These are phyloP conservation scores for Dillenia suffruticosa DNA, from an alignment of 164 flowering plant genomes.

Conservation along the genomic window DNA sequence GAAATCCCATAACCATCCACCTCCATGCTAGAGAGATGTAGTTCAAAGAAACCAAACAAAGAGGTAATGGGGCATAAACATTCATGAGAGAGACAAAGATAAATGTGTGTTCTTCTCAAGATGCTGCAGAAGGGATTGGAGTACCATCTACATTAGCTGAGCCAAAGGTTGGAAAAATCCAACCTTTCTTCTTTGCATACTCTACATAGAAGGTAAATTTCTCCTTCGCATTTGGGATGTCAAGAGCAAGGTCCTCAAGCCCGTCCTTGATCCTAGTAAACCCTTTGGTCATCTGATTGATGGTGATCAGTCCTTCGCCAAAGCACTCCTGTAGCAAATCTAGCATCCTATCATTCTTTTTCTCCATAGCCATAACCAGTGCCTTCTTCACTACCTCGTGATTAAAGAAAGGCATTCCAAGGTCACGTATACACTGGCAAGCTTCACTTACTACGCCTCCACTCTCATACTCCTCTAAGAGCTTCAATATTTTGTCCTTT, in stretches of 20 bases:
- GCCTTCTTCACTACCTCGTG: slow-evolving; percentile 99
- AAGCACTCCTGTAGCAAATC: slow-evolving; percentile 80
- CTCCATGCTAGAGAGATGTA: slow-evolving; percentile 1
- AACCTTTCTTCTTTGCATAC: slow-evolving; percentile 61
- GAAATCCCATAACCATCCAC: background rate
- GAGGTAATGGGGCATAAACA: slow-evolving; percentile 21
- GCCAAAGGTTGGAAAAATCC: slow-evolving; percentile 61
- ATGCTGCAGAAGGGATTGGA: slow-evolving; percentile 10
- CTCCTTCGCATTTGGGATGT: slow-evolving; percentile 87
- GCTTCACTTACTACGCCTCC: slow-evolving; percentile 93
- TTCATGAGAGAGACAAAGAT: slow-evolving; percentile 13
- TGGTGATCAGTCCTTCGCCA: slow-evolving; percentile 85
- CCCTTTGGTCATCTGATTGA: slow-evolving; percentile 93
- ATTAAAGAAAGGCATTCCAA: slow-evolving; percentile 95
- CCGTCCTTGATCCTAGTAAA: slow-evolving; percentile 70
- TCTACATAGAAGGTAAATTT: slow-evolving; percentile 64
- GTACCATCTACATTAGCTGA: slow-evolving; percentile 15
- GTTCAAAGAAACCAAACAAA: slow-evolving; percentile 6
- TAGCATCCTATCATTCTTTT: slow-evolving; percentile 87
- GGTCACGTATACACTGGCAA: slow-evolving; percentile 89
- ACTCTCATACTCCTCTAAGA: slow-evolving; percentile 87
- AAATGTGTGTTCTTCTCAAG: slow-evolving; percentile 21
- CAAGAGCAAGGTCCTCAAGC: slow-evolving; percentile 90
- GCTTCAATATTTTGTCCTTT: slow-evolving; percentile 87
- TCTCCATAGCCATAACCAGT: slow-evolving; percentile 96